Conservation (phyloP, 2,329 filamentous ascomycete genomes). For the Sphaerulina musiva region DNA sequence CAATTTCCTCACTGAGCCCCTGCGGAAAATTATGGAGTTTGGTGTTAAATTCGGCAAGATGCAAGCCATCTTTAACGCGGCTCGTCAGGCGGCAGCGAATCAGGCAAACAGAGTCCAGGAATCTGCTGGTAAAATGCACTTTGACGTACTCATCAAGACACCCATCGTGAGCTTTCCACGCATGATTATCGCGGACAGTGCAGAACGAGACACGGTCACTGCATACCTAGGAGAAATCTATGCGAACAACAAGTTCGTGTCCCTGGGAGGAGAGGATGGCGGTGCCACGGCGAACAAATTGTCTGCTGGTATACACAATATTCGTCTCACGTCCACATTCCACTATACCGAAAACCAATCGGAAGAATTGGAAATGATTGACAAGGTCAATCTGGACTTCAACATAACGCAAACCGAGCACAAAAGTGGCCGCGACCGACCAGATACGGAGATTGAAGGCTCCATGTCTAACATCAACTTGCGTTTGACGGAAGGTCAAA, state of each 20-base stretch:
- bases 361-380: slow-evolving; percentile 92
- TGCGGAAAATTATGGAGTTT: slow-evolving; percentile 96
- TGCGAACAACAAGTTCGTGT: slow-evolving; percentile 84
- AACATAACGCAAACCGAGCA: slow-evolving; percentile 90
- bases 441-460: slow-evolving; percentile 86
- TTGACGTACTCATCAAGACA: slow-evolving; percentile 87
- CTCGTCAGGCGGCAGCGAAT: slow-evolving; percentile 84
- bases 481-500: slow-evolving; percentile 79
- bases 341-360: slow-evolving; percentile 65
- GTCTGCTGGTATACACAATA: slow-evolving; percentile 83
- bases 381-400: slow-evolving; percentile 91
- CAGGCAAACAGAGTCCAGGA: slow-evolving; percentile 92
- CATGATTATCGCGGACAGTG: slow-evolving; percentile 61
- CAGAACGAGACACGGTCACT: slow-evolving; percentile 74
- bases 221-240: slow-evolving; percentile 97
- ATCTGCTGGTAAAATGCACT: slow-evolving; percentile 82
- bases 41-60: slow-evolving; percentile 98
- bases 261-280: slow-evolving; percentile 68
- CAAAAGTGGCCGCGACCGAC: slow-evolving; percentile 64
- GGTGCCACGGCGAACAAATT: slow-evolving; percentile 80
- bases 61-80: slow-evolving; percentile 98
- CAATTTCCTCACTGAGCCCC: slow-evolving; percentile 94
- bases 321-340: slow-evolving; percentile 82
- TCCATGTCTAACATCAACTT: slow-evolving; percentile 91
- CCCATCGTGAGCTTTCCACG: slow-evolving; percentile 94